Evolutionary conservation across 208 protist species (phyloP), one percentile per base, ranked within the genome.

Genomic region (Leishmania mexicana): DNA sequence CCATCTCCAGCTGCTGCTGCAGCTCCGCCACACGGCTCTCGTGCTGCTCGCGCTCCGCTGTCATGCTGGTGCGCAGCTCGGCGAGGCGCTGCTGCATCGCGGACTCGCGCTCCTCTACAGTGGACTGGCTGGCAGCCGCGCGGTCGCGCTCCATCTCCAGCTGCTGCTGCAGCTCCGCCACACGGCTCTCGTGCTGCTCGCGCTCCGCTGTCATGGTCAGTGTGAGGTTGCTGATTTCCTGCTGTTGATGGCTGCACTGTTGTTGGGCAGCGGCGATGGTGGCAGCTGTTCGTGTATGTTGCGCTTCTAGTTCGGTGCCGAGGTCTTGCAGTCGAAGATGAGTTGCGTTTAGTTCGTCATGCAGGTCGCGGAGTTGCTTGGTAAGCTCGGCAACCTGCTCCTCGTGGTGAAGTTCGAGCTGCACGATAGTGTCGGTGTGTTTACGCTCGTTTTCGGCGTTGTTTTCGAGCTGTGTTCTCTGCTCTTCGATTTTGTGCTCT

Each of bases 361-460:
- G 58, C 0, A 86, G 62, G 2, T 81, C n/a, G 19, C 57, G 15
- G 21, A 62, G 60, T 42, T 75, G 74, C 3, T 35, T 11, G 68
- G 19, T 54, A 6, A 74, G 68, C 19, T 54, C 51, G 40, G 79
- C 60, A 2, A 77, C 42, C 38, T 82, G 35, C 21, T 58, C 38
- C n/a, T 83, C 73, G 79, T 84, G 68, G 64, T 81, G 72, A 24
- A 70, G 47, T 62, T 80, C 49, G 40, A 85, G 31, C 24, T 68
- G 79, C 8, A 15, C 67, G 38, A 77, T 57, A 1, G 47, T 19
- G 28, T 84, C 76, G 24, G 42, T n/a, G 13, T 67, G 28, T 1
- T 42, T 31, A 19, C 19, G 68, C 64, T 62, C 62, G 6, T 49
- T 72, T 31, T 82, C 24, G 15, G 70, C 62, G 24, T 65, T 58